Evolutionary conservation across 805 yeast genomes (phyloP).

Genomic region (Helenozyma rhizophorensis): DNA sequence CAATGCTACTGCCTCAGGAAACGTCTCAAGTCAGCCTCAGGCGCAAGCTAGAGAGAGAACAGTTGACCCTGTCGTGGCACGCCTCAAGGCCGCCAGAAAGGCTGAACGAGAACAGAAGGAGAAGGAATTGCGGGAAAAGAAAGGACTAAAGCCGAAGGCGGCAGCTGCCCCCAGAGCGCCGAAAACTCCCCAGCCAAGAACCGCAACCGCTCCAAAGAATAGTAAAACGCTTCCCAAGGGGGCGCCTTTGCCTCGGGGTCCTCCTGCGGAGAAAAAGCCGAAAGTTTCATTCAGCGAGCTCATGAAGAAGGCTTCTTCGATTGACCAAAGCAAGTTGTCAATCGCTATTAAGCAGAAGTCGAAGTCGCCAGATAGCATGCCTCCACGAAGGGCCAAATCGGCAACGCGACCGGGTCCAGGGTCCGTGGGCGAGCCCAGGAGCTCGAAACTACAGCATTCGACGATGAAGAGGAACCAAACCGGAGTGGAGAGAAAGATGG

Average conservation of each 20-base stretch:
- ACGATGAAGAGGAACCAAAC: too few relatives aligned
- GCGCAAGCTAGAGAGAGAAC: constrained; percentile 8
- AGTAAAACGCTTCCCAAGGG: constrained; percentile 2
- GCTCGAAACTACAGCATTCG: too few relatives aligned
- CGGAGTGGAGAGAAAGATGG: too few relatives aligned
- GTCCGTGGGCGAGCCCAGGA: too few relatives aligned
- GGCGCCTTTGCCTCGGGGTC: too few relatives aligned
- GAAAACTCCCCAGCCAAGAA: constrained; percentile 2
- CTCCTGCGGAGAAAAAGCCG: constrained; percentile 6
- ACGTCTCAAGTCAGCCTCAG: too few relatives aligned
- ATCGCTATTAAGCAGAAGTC: constrained; percentile 37
- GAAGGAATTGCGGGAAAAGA: constrained; percentile 28
- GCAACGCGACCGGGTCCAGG: too few relatives aligned
- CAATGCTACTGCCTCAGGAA: too few relatives aligned
- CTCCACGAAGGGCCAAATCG: too few relatives aligned
- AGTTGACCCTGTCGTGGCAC: constrained; percentile 67
- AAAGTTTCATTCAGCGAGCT: constrained; percentile 62
- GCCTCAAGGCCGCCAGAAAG: constrained; percentile 63
- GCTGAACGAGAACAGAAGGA: constrained; percentile 46
- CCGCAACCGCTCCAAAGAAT: neutral
- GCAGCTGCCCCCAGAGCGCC: constrained; percentile 5
- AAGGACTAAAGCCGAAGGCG: constrained; percentile 25
- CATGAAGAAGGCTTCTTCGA: constrained; percentile 61
- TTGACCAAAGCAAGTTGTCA: constrained; percentile 45
- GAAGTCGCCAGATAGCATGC: constrained; percentile 27